Conservation (phyloP, 2,329 filamentous ascomycete species). For the Pseudogymnoascus sp. region DNA sequence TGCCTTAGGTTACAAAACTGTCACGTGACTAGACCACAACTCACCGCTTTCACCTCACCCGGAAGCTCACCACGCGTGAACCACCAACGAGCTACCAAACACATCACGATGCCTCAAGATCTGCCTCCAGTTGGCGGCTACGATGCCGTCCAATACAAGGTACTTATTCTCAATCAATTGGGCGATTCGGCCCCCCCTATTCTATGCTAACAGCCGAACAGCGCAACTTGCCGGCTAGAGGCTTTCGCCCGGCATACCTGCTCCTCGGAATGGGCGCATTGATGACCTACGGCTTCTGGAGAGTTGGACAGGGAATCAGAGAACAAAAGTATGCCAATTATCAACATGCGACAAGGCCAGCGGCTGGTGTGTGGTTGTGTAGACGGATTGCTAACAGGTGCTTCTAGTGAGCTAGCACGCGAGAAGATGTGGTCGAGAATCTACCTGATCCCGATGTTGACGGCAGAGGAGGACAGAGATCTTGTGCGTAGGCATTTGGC, state of each 20-base stretch:
- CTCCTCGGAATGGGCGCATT: constrained; percentile 68
- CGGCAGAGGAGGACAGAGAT: constrained; percentile 95
- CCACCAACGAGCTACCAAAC: constrained; percentile 1
- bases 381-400: not conserved
- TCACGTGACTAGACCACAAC: not conserved
- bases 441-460: constrained; percentile 84
- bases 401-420: constrained; percentile 73
- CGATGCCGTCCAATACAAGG: constrained; percentile 94
- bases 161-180: constrained; percentile 35
- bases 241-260: constrained; percentile 77
- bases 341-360: not conserved
- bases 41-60: constrained; percentile 9
- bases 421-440: constrained; percentile 99
- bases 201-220: constrained; percentile 31
- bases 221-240: constrained; percentile 87
- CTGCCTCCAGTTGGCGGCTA: constrained; percentile 95
- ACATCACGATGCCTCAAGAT: constrained; percentile 84
- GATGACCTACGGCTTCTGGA: constrained; percentile 89
- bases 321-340: constrained; percentile 71
- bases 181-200: not conserved
- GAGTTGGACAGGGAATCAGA: constrained; percentile 70
- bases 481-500: constrained; percentile 81
- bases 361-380: not conserved
- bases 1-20: not conserved
- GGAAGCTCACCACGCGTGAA: not conserved